Evolutionary conservation across 495 filamentous ascomycete genomes (phyloP).

Genomic region (Penicillium coprophilum): DNA sequence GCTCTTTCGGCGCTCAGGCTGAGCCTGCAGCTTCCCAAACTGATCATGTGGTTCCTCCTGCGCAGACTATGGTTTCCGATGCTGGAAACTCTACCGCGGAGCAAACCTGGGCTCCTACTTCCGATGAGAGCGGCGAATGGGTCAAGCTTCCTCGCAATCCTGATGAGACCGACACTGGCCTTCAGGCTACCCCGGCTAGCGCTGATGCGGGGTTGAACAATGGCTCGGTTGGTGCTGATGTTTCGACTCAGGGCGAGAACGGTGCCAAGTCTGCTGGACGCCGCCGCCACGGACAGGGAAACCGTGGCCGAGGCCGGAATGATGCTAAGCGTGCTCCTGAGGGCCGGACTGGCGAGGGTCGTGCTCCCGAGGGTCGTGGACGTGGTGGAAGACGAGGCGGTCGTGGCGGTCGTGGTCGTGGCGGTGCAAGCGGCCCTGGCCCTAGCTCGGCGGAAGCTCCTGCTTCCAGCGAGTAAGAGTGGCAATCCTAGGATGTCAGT

Average conservation of each 20-base stretch:
- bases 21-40: conserved; percentile 27
- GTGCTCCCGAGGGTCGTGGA: conserved; percentile 46
- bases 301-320: conserved; percentile 33
- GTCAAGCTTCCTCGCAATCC: conserved; percentile 74
- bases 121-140: conserved; percentile 72
- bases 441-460: conserved; percentile 2
- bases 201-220: conserved; percentile 24
- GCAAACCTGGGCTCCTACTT: conserved; percentile 57
- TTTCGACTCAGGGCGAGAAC: conserved; percentile 18
- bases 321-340: conserved; percentile 52
- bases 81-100: conserved; percentile 70
- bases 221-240: conserved; percentile 21
- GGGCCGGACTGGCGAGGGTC: conserved; percentile 36
- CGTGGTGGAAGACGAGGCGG: conserved; percentile 38
- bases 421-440: conserved; percentile 27
- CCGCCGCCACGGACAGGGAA: conserved; percentile 52
- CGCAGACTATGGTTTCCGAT: conserved; percentile 57
- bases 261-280: conserved; percentile 61
- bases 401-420: conserved; percentile 36
- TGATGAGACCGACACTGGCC: conserved; percentile 69
- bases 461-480: conserved; percentile 17
- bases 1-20: conserved; percentile 25
- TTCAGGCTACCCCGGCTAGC: conserved; percentile 58
- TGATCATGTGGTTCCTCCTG: conserved; percentile 42
- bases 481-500: conserved; percentile 7